Base-by-base conservation (phyloP, 208 protist genomes). In the Balamuthia mandrillaris region DNA sequence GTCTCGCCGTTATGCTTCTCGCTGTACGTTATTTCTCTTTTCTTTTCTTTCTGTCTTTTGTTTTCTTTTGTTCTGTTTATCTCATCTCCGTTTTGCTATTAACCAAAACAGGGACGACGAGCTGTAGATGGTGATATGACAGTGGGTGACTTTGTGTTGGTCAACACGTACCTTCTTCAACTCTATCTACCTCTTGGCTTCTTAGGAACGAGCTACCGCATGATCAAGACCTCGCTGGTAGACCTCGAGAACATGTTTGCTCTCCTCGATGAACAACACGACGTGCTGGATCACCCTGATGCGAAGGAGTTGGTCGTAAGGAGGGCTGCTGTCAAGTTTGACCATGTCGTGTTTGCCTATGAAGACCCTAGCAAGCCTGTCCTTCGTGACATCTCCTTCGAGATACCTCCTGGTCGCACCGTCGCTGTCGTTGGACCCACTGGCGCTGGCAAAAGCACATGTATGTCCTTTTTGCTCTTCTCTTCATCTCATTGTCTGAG, bases 141-240 rank as follows among this genome's bases (percentile, higher is more conserved):
- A 0, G 90, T 94, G 0, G 93, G 93, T 58, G 90, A 94, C 56
- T 75, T 95, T 16, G 93, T 95, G 1, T 81, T 95, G 66, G 75
- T 94, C n/a, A 93, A 93, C 78, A 89, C 88, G 27, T 86, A 93
- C 35, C 18, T 95, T 18, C 89, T 94, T 49, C 92, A 94, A 70
- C 84, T 95, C 9, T 92, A 89, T 7, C 29, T 91, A 16, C 93
- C 93, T 33, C 90, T 95, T 27, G 94, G 58, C 12, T 85, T 41
- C 45, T 51, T 85, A 2, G 91, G 91, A 21, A 90, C 90, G 1
- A 88, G 91, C 12, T 93, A 94, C 45, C 86, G 92, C 61, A 90
- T 93, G 78, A 85, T 94, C 27, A 86, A 86, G 21, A 91, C 93
- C 81, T 90, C 84, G 33, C 63, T 94, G 14, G 85, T 93, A 24